Base-by-base conservation (phyloP, 768 basidiomycete genomes). In the Chalciporus pseudorubinellus region DNA sequence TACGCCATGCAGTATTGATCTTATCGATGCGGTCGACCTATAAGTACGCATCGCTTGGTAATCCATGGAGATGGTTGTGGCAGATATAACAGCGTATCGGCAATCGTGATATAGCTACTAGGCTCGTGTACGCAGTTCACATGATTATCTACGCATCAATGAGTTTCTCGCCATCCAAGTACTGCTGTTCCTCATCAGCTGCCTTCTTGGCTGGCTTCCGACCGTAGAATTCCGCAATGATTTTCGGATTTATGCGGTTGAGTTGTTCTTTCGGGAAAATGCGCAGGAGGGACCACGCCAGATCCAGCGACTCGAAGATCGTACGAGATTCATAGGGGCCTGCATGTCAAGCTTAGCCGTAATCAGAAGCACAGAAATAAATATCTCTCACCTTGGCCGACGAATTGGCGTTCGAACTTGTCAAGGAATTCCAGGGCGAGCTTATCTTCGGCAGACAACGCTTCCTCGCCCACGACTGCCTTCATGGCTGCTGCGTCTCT, bases 201-300 rank as follows among this genome's bases (percentile, higher is more conserved):
- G 70, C 77, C 75, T 81, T 86, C 78, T 80, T 86, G 45, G 76
- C 79, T 34, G 82, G 69, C 75, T 95, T 94, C 63, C 93, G 87
- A 40, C 81, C 87, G 64, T 97, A 97, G 70, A 88, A 97, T 72
- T 97, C 94, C 55, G 81, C 82, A 63, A 97, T 87, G 66, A 97
- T 95, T 84, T 92, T 92, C 63, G 94, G 94, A 68, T 85, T 93
- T 77, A 98, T 95, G 64, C 95, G 91, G 77, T 98, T 98, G 59
- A 98, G 81, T 71, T 93, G 91, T 74, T 98, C 95, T 72, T 95
- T 94, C 54, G 97, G 97, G 90, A 98, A 99, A 68, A 95, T 95
- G 59, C 97, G 88, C 59, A 99, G 79, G 46, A 99, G 73, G 20
- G 88, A 87, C 97, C 97, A 99, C 19, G 94, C 97, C 49, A 98